These are phyloP conservation scores for Emmonsiellopsis sp. DNA, from an alignment of 2,329 filamentous ascomycete genomes.

Conservation along the genomic window DNA sequence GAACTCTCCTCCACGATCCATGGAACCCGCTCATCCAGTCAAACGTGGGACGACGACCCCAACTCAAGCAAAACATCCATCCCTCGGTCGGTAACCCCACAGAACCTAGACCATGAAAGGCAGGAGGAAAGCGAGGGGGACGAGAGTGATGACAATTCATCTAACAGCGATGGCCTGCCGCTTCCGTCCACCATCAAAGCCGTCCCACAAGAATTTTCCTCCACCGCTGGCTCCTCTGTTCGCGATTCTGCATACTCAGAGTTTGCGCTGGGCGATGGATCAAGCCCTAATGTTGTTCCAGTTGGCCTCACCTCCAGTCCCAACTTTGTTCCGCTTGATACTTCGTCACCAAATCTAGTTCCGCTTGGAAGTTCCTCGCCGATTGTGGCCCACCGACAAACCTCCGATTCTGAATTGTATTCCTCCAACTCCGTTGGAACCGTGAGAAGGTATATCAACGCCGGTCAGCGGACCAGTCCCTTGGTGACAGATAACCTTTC, in stretches of 20 bases:
- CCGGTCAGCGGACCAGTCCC: conserved; percentile 25
- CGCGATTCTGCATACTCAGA: conserved; percentile 15
- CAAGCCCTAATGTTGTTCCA: conserved; percentile 34
- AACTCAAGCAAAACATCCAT: conserved; percentile 14
- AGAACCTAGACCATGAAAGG: neutral
- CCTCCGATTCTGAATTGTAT: conserved; percentile 30
- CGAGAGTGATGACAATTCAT: conserved; percentile 18
- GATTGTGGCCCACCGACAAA: conserved; percentile 22
- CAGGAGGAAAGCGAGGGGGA: conserved; percentile 9
- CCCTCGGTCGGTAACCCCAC: conserved; percentile 8
- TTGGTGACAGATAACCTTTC: conserved; percentile 18
- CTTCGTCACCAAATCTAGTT: conserved; percentile 31
- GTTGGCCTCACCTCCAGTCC: conserved; percentile 32
- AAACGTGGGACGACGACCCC: conserved; percentile 10
- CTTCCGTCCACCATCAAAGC: conserved; percentile 30
- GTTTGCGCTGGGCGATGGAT: conserved; percentile 20
- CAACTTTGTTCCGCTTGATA: conserved; percentile 30
- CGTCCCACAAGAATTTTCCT: conserved; percentile 24
- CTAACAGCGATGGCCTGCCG: conserved; percentile 15
- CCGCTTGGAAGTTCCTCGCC: conserved; percentile 22
- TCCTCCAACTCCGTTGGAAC: conserved; percentile 34
- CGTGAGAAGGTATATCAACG: conserved; percentile 29
- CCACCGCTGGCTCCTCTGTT: conserved; percentile 12
- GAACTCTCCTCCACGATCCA: conserved; percentile 2
- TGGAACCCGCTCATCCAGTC: conserved; percentile 10